Conservation (phyloP, 345 rosid species). For the Conringia planisiliqua region DNA sequence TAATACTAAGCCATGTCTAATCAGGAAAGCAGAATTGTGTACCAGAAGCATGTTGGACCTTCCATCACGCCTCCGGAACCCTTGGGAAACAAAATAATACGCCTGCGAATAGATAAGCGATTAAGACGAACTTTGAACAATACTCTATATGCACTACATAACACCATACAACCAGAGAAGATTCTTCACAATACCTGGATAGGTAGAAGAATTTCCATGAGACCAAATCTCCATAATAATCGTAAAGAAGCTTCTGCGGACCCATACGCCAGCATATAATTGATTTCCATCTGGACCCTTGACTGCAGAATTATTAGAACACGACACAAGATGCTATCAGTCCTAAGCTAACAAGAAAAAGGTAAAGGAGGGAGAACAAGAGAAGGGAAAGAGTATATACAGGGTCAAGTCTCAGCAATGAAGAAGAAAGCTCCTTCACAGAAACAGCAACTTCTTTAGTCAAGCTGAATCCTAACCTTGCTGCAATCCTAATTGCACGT, state of each 20-base stretch:
- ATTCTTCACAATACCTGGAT: conserved; percentile 38
- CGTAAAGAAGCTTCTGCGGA: conserved; percentile 59
- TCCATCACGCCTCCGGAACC: conserved; percentile 55
- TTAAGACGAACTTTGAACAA: neutral
- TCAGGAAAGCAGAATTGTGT: conserved; percentile 5
- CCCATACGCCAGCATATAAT: conserved; percentile 59
- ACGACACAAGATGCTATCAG: neutral
- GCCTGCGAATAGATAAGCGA: conserved; percentile 35
- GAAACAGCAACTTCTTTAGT: conserved; percentile 61
- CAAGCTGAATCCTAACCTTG: conserved; percentile 64
- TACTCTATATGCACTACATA: neutral
- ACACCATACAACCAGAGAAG: neutral
- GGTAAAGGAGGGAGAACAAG: neutral
- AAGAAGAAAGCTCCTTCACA: conserved; percentile 48
- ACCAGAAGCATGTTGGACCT: conserved; percentile 69
- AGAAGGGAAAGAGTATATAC: conserved; percentile 28
- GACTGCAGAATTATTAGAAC: conserved; percentile 30
- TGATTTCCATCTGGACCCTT: conserved; percentile 53
- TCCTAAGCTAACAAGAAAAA: neutral
- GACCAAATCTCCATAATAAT: conserved; percentile 58
- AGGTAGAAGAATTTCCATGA: conserved; percentile 56
- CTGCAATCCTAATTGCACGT: conserved; percentile 71
- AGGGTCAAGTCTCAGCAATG: conserved; percentile 56
- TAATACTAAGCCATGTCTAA: neutral
- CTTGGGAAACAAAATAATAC: conserved; percentile 46